Evolutionary conservation across 2,329 filamentous ascomycete species (phyloP).

Genomic region (Phialemoniopsis sp.): DNA sequence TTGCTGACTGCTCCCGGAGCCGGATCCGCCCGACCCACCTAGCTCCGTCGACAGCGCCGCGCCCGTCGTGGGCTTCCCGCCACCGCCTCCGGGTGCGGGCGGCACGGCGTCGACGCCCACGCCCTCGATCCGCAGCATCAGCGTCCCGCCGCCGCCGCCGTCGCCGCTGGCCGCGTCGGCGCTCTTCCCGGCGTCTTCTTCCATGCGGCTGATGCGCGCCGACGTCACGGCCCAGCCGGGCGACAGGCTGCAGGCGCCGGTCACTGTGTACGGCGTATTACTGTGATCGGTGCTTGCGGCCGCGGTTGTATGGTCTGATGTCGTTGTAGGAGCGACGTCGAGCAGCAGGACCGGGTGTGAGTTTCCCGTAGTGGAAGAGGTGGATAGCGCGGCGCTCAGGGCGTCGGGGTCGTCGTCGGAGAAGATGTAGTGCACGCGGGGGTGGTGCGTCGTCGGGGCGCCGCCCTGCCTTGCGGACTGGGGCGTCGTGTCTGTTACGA

Average conservation of each 20-base stretch:
- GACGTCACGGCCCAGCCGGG: conserved; percentile 64
- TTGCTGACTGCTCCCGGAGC: conserved; percentile 20
- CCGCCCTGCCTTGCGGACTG: conserved; percentile 28
- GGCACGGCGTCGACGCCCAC: conserved; percentile 22
- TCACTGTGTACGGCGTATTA: conserved; percentile 44
- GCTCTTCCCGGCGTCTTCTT: conserved; percentile 23
- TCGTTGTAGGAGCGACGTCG: conserved; percentile 43
- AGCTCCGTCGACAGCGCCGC: conserved; percentile 2
- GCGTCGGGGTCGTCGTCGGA: conserved; percentile 82
- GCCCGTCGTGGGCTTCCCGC: too few species aligned
- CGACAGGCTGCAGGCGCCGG: conserved; percentile 68
- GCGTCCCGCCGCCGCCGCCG: conserved; percentile 28
- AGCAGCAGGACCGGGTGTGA: conserved; percentile 39
- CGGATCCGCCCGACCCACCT: conserved; percentile 20
- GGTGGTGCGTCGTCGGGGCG: conserved; percentile 64
- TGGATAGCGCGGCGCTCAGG: conserved; percentile 60
- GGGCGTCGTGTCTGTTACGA: conserved; percentile 73
- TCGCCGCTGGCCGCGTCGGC: conserved; percentile 14
- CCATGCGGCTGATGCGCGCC: conserved; percentile 39
- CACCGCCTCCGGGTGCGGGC: conserved; percentile 2
- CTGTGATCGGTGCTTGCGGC: conserved; percentile 8
- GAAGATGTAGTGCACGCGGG: conserved; percentile 88
- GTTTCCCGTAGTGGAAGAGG: conserved; percentile 20
- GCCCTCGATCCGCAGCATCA: conserved; percentile 64
- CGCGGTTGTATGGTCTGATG: too few species aligned